phyloP scores from a whole-genome alignment of 1,284 basidiomycete genomes.

The Sanguinoderma infundibulare region DNA sequence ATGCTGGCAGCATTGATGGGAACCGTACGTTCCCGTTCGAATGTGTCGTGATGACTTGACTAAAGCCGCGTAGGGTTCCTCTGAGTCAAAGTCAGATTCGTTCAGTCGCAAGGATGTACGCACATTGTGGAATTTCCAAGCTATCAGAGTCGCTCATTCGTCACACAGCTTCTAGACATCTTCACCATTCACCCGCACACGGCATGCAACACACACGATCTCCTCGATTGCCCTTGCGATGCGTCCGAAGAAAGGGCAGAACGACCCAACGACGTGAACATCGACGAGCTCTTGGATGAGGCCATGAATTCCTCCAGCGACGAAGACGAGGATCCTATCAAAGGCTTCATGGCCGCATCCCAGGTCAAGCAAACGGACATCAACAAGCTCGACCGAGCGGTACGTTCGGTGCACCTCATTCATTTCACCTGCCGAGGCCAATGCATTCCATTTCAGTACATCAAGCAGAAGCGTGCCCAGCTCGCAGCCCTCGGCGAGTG shows the following conservation, averaged over 20 bases:
- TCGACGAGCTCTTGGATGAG: slow-evolving; percentile 38
- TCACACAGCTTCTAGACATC: slow-evolving; percentile 79
- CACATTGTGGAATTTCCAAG: slow-evolving; percentile 9
- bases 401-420: slow-evolving; percentile 35
- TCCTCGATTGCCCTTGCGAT: slow-evolving; percentile 78
- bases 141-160: slow-evolving; percentile 1
- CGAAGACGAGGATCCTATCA: slow-evolving; percentile 31
- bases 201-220: slow-evolving; percentile 89
- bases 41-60: slow-evolving; percentile 13
- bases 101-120: slow-evolving; percentile 89
- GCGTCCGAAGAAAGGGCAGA: slow-evolving; percentile 26
- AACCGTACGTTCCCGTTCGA: slow-evolving; percentile 44
- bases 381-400: slow-evolving; percentile 58
- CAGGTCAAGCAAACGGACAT: slow-evolving; percentile 57
- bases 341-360: slow-evolving; percentile 76
- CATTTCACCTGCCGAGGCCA: neutral
- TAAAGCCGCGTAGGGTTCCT: slow-evolving; percentile 43
- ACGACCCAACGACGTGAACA: slow-evolving; percentile 26
- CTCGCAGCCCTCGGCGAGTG: slow-evolving; percentile 87
- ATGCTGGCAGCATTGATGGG: slow-evolving; percentile 62
- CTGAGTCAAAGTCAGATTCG: slow-evolving; percentile 76
- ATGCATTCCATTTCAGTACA: slow-evolving; percentile 50
- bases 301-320: slow-evolving; percentile 22
- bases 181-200: slow-evolving; percentile 87
- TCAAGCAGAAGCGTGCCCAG: slow-evolving; percentile 74